Base-by-base conservation (phyloP, 202 grass and related monocot genomes). In the Elaeis oleifera region DNA sequence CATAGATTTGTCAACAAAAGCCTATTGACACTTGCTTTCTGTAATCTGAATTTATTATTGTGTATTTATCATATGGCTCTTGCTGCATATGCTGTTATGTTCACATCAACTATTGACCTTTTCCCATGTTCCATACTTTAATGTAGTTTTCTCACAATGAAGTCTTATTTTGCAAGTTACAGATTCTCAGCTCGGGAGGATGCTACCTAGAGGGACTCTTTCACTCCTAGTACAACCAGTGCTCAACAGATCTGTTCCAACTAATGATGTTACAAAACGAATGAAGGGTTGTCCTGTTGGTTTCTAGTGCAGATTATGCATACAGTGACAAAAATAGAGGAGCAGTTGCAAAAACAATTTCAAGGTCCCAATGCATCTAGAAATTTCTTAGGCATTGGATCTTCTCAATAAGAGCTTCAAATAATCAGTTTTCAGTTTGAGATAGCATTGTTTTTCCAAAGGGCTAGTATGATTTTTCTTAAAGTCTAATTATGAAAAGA, bases 321-420 rank as follows among this genome's bases (percentile, higher is more conserved):
- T 97, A 97, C 63, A 73, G 65, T 16, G 88, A 97, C 21, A 97
- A 97, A 77, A 82, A 97, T 72, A 84, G 83, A 80, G 58, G 55
- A 73, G 80, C 84, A 70, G 49, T 89, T 80, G 84, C 88, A 56
- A 92, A 79, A 56, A 97, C 20, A 92, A 71, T 84, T 97, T 72
- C 74, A 59, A 59, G 3, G 16, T 61, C 22, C 36, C 13, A 51
- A 51, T 8, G 71, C 66, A 58, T 22, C 73, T 67, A 65, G 31
- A 51, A 49, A 39, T 25, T 11, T 27, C 16, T 50, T 72, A 76
- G 79, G 78, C 84, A 76, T 60, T 55, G 6, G 17, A 22, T 53
- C 44, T 53, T 53, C 20, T 67, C 7, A 1, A 8, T 36, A 9
- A 36, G 32, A 8, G 32, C 32, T 36, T 36, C 7, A 36, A 36